Percentiles rank a stretch among this genome's conserved stretches.
Evolutionary conservation across 768 basidiomycete genomes (phyloP).

Genomic region (Gymnopilus junonius): DNA sequence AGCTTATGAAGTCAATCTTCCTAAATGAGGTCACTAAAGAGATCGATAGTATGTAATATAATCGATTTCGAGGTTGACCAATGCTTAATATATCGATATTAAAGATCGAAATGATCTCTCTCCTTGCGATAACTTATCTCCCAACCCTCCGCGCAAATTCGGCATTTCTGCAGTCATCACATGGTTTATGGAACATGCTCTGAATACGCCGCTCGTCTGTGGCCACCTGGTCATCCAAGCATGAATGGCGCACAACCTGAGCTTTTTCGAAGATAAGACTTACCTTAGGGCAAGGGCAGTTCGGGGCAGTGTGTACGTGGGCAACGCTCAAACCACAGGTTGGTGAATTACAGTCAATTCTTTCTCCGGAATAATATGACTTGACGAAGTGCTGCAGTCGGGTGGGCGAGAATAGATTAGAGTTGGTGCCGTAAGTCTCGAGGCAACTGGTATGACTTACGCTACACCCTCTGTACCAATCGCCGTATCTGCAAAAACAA

Average conservation of each 20-base stretch:
- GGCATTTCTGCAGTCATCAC: constrained; percentile 55
- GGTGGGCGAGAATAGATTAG: background rate
- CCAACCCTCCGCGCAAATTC: constrained; percentile 37
- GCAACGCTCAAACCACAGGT: constrained; percentile 57
- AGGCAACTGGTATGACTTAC: constrained; percentile 29
- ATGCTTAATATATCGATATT: background rate
- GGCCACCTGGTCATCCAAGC: constrained; percentile 31
- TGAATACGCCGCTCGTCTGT: constrained; percentile 58
- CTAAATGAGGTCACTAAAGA: background rate
- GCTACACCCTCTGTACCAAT: constrained; percentile 47
- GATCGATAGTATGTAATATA: constrained; percentile 1
- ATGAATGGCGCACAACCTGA: background rate
- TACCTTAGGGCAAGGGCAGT: constrained; percentile 58
- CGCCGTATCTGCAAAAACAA: constrained; percentile 38
- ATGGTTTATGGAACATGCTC: constrained; percentile 69
- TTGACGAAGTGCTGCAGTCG: constrained; percentile 61
- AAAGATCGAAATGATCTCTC: constrained; percentile 4
- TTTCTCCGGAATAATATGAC: constrained; percentile 64
- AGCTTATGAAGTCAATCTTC: background rate
- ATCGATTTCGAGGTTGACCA: background rate
- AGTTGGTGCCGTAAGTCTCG: constrained; percentile 1
- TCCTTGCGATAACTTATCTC: background rate
- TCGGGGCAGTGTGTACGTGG: constrained; percentile 64
- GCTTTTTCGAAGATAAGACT: constrained; percentile 13
- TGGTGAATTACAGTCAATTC: constrained; percentile 54